Evolutionary conservation across 108 stramenopile genomes (phyloP).

Genomic region (Skeletonema grethae): DNA sequence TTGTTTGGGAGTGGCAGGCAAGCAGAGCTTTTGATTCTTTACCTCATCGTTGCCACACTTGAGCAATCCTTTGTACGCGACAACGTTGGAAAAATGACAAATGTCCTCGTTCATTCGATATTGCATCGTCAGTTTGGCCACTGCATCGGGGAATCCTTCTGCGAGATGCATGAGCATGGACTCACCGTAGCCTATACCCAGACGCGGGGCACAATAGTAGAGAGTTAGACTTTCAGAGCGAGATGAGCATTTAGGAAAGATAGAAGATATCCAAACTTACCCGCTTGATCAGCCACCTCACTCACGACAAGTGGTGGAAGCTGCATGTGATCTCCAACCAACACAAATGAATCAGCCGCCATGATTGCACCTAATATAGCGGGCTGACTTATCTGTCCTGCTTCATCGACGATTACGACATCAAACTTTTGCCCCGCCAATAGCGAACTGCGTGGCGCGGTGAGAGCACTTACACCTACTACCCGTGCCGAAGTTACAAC

Average conservation of each 20-base stretch:
- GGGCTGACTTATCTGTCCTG: slow-evolving; percentile 96
- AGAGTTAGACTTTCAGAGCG: no score
- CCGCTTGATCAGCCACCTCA: slow-evolving; percentile 79
- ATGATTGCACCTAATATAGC: slow-evolving; percentile 88
- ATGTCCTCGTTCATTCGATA: slow-evolving; percentile 96
- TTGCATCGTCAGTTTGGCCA: slow-evolving; percentile 88
- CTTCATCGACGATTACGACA: slow-evolving; percentile 98
- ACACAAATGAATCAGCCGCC: slow-evolving; percentile 84
- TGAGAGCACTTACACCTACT: slow-evolving; percentile 86
- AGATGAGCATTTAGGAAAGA: neutral
- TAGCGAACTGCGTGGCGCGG: slow-evolving; percentile 76
- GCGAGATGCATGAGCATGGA: slow-evolving; percentile 89
- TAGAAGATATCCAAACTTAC: slow-evolving; percentile 40
- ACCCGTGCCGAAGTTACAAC: slow-evolving; percentile 70
- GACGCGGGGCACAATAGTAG: slow-evolving; percentile 11
- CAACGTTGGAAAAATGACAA: slow-evolving; percentile 85
- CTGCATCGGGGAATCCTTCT: slow-evolving; percentile 79
- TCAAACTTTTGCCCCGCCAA: slow-evolving; percentile 87
- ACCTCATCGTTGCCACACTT: slow-evolving; percentile 88
- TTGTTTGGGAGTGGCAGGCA: neutral
- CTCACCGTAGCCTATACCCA: slow-evolving; percentile 78
- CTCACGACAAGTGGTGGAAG: slow-evolving; percentile 94
- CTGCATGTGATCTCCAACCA: slow-evolving; percentile 98
- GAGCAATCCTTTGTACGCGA: slow-evolving; percentile 84
- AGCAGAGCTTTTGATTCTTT: slow-evolving; percentile 42